These are phyloP conservation scores for Exserohilum rostratum DNA, from an alignment of 2,329 filamentous ascomycete species.

Conservation along the genomic window DNA sequence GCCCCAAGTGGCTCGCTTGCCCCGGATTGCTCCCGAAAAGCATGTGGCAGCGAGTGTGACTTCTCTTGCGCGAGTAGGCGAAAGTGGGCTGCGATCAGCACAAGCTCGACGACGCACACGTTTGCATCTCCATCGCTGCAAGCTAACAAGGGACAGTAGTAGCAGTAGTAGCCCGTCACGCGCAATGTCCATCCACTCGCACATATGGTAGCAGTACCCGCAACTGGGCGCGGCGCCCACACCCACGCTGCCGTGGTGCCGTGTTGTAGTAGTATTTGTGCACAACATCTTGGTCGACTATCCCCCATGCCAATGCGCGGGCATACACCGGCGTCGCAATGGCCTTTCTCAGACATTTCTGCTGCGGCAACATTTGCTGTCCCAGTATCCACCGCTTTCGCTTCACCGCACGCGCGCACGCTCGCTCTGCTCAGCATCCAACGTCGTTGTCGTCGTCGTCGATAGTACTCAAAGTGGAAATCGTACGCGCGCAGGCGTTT, in stretches of 20 bases:
- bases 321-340: slow-evolving; percentile 5
- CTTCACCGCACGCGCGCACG: background rate
- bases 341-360: background rate
- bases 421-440: background rate
- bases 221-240: too few relatives aligned
- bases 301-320: background rate
- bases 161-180: slow-evolving; percentile 1
- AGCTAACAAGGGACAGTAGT: slow-evolving; percentile 7
- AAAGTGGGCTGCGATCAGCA: slow-evolving; percentile 10
- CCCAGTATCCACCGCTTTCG: background rate
- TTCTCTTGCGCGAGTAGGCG: background rate
- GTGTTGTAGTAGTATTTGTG: slow-evolving; percentile 5
- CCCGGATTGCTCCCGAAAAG: slow-evolving; percentile 13
- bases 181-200: background rate
- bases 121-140: slow-evolving; percentile 1
- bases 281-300: slow-evolving; percentile 2
- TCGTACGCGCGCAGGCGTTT: background rate
- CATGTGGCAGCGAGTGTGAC: slow-evolving; percentile 7
- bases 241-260: slow-evolving; percentile 3
- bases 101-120: slow-evolving; percentile 1
- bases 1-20: slow-evolving; percentile 9
- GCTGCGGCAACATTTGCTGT: background rate
- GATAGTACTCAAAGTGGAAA: background rate
- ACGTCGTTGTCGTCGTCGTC: background rate
- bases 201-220: background rate